phyloP scores from a whole-genome alignment of 2,329 filamentous ascomycete species.

The Delphinella strobiligena region DNA sequence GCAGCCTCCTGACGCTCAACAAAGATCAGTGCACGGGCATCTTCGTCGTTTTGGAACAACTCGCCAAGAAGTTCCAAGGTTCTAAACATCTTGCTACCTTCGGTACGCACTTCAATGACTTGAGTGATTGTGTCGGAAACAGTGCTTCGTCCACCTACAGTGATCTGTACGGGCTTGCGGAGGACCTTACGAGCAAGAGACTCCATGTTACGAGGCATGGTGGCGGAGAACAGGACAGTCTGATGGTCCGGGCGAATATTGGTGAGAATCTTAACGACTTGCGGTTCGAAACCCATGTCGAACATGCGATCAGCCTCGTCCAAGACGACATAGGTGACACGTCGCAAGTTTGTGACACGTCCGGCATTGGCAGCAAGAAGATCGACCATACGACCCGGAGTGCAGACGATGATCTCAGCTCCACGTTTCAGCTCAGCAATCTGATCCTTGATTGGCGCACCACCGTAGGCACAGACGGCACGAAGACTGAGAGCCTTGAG shows the following conservation, averaged over 20 bases:
- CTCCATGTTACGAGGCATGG: constrained; percentile 89
- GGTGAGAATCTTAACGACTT: constrained; percentile 91
- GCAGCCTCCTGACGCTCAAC: constrained; percentile 26
- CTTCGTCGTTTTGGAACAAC: constrained; percentile 75
- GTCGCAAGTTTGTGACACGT: constrained; percentile 79
- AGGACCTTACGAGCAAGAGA: constrained; percentile 80
- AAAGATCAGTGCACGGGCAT: constrained; percentile 69
- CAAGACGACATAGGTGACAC: constrained; percentile 87
- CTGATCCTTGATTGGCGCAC: constrained; percentile 91
- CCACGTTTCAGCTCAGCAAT: constrained; percentile 94
- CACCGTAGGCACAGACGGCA: constrained; percentile 86
- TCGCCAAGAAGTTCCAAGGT: constrained; percentile 79
- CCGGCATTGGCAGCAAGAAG: constrained; percentile 85
- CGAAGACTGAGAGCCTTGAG: constrained; percentile 74
- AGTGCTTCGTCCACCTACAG: constrained; percentile 71
- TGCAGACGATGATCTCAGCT: constrained; percentile 89
- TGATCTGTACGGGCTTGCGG: constrained; percentile 76
- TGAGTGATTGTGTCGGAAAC: constrained; percentile 70
- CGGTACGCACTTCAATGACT: constrained; percentile 75
- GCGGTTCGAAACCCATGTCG: constrained; percentile 97
- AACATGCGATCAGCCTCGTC: constrained; percentile 99
- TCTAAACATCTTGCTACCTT: constrained; percentile 71
- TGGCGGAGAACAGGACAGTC: constrained; percentile 91
- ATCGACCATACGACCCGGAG: constrained; percentile 91
- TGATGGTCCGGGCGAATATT: constrained; percentile 88